Percentiles rank a stretch among this genome's conserved stretches.
Evolutionary conservation across 352 stramenopile genomes (phyloP).

Genomic region (Pythium aristosporum): DNA sequence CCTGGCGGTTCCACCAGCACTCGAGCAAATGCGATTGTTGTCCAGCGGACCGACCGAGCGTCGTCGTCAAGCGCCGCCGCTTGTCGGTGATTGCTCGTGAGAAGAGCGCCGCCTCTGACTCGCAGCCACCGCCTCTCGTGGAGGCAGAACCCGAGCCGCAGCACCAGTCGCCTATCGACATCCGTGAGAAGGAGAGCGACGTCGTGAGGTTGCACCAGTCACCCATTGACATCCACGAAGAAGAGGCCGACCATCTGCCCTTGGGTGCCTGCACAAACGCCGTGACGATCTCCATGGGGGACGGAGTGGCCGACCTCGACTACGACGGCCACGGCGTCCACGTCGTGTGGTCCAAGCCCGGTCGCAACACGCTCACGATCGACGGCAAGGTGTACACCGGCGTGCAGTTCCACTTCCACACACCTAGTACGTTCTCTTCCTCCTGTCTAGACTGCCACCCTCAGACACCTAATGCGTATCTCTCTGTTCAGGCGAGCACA

Average conservation of each 20-base stretch:
- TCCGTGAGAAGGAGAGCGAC: neutral
- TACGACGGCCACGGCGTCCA: slow-evolving; percentile 14
- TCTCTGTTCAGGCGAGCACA: slow-evolving; percentile 53
- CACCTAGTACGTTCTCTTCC: slow-evolving; percentile 46
- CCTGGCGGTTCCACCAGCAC: neutral
- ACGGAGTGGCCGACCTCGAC: slow-evolving; percentile 9
- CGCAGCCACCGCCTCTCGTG: neutral
- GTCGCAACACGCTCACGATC: slow-evolving; percentile 25
- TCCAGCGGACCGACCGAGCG: neutral
- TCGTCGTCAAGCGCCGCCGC: neutral
- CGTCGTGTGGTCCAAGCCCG: neutral
- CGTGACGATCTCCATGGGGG: slow-evolving; percentile 3
- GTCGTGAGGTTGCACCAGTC: slow-evolving; percentile 13
- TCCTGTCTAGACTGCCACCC: too few relatives aligned
- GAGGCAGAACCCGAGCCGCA: neutral
- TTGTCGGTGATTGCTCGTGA: neutral
- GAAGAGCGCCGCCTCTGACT: neutral
- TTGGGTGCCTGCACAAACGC: slow-evolving; percentile 3
- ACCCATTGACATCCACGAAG: slow-evolving; percentile 20
- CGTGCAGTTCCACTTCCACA: slow-evolving; percentile 48
- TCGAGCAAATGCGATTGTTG: neutral
- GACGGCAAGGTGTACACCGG: slow-evolving; percentile 27
- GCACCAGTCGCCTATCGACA: neutral
- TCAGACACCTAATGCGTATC: neutral
- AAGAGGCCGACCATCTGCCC: neutral